A percentile compares a stretch with the other conserved stretches of the same genome.
Evolutionary conservation across 2,329 filamentous ascomycete genomes (phyloP).

Genomic region (Colletotrichum brevisporum): DNA sequence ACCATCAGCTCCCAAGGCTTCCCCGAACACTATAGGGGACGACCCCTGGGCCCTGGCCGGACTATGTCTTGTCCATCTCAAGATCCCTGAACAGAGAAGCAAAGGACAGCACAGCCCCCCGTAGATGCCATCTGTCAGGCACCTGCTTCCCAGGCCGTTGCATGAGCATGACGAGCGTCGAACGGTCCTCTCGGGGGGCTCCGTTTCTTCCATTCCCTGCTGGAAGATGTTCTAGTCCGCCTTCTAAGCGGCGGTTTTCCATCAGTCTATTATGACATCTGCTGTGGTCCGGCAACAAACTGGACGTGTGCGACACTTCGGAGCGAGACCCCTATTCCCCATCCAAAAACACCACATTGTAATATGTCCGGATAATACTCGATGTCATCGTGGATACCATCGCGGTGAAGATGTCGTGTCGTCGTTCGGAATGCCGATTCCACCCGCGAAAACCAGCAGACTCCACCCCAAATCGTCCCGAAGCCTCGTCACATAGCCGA

Average conservation of each 20-base stretch:
- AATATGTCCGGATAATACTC: too few species aligned
- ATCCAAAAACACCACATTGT: too few species aligned
- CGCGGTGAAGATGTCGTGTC: background rate
- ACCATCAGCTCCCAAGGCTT: background rate
- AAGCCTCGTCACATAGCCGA: slow-evolving; percentile 38
- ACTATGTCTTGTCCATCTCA: slow-evolving; percentile 23
- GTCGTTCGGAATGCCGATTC: slow-evolving; percentile 25
- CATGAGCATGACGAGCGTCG: slow-evolving; percentile 23
- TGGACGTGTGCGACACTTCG: background rate
- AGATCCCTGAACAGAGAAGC: slow-evolving; percentile 17
- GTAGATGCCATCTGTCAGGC: slow-evolving; percentile 9
- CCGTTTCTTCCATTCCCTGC: slow-evolving; percentile 17
- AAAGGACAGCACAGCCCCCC: slow-evolving; percentile 22
- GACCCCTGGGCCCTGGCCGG: slow-evolving; percentile 24
- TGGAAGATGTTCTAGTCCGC: background rate
- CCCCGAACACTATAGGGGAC: slow-evolving; percentile 5
- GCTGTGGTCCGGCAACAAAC: background rate
- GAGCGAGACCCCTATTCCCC: background rate
- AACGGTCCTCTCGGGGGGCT: slow-evolving; percentile 14
- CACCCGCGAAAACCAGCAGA: slow-evolving; percentile 32
- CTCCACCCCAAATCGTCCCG: slow-evolving; percentile 36
- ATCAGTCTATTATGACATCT: slow-evolving; percentile 21
- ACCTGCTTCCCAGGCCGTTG: slow-evolving; percentile 9
- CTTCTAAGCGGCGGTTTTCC: slow-evolving; percentile 2
- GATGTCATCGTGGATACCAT: slow-evolving; percentile 12